Evolutionary conservation across 495 filamentous ascomycete genomes (phyloP), one percentile per base, ranked within the genome.

Genomic region (Melanomma pulvis-pyrius): DNA sequence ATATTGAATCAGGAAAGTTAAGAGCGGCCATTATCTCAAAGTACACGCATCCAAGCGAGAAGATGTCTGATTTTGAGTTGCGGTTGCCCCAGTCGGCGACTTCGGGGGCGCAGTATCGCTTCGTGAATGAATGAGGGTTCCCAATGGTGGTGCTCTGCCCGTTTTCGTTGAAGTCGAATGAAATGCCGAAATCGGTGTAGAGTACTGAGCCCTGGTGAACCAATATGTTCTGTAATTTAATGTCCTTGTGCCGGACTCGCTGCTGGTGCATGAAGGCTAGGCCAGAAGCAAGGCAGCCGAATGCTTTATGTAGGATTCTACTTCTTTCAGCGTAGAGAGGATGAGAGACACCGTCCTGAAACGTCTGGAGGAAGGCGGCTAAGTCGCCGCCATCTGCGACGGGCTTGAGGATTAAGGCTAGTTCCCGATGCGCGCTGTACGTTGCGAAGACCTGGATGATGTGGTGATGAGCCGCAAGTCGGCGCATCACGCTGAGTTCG

Each of bases 161-260:
- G 0, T 32, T 0, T 6, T 54, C 5, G 4, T n/a, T 22, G 8
- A 25, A 52, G 25, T 70, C 56, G 9, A 58, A 49, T 1, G 67
- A 60, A 17, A 65, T 47, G 0, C 67, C 67, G 19, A 70, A 70
- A 47, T 70, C 62, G 15, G 67, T 70, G 25, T 61, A 70, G 1
- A 70, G 7, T 8, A 61, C 46, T 0, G 9, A 17, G 13, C 41
- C 61, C 9, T 21, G 0, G 21, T 64, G 53, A 11, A 69, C 60
- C 9, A 69, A 41, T 24, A 70, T 70, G 46, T 65, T 70, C 11
- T 65, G 54, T 7, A 61, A 61, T 22, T 70, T 65, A 46, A 70
- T 60, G 29, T 65, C 62, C 24, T 70, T 70, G 51, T 70, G 67
- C 12, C 67, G 34, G 12, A 70, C 50, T 19, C 19, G 49, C 19